Evolutionary conservation across 805 yeast genomes (phyloP), one percentile per base, ranked within the genome.

Genomic region (Yarrowia bubula): DNA sequence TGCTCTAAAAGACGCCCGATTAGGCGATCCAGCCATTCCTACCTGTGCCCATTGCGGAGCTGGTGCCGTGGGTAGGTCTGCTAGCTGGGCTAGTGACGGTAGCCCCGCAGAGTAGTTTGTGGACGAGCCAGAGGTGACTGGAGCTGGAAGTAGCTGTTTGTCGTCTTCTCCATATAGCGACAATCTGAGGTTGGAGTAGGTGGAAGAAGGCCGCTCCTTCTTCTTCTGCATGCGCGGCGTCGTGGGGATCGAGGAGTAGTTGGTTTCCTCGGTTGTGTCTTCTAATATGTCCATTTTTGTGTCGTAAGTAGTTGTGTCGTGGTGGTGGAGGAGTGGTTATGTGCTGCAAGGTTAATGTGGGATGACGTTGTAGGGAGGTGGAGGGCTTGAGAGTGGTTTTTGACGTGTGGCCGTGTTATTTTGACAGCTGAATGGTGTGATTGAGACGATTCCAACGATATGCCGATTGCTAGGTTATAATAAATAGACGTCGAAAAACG

Each of bases 191-290:
- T 58, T 58, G 13, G 64, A 58, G 51, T 58, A 58, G 10, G 51
- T 58, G 11, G 64, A 58, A 14, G 51, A 58, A n/a, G 64, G 64
- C 18, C 64, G 64, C 8, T 58, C 64, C 28, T 58, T 58, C 17
- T 43, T 57, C 51, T 43, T 58, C 33, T 39, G n/a, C 33, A 55
- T 39, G 8, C 64, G 50, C n/a, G 64, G 64, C 35, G 64, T 58
- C 37, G 64, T 28, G 15, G 64, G 51, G 17, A 58, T 33, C 18
- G 64, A 33, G 3, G 43, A 33, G 28, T 58, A 58, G 35, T 58
- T 58, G 51, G 43, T 58, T 44, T 58, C 64, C 35, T 58, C 64
- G 28, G 37, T 58, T 15, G 51, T 58, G 43, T 43, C 64, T 35
- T 58, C 51, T 22, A 58, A 35, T 10, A 43, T 43, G 18, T 55